Conservation (phyloP, 257 asterid species). For the Nemophila menziesii region DNA sequence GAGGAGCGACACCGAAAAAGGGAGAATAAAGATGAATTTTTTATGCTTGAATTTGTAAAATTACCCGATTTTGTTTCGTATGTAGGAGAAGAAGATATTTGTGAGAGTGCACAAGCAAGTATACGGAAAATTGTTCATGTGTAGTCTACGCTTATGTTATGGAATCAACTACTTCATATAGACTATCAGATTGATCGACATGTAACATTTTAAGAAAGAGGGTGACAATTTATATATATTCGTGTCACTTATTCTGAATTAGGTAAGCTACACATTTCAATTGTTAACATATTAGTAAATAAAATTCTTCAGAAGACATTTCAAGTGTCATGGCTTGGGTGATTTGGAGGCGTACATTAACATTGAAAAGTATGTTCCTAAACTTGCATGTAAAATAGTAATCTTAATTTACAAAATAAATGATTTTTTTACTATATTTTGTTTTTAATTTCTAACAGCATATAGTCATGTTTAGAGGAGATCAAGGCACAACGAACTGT, state of each 20-base stretch:
- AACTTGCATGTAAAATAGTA: no score
- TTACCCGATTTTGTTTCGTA: slow-evolving; percentile 29
- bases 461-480: no score
- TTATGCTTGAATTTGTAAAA: slow-evolving; percentile 25
- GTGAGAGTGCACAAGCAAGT: slow-evolving; percentile 25
- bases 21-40: slow-evolving; percentile 33
- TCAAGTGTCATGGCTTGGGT: no score
- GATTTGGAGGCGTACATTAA: no score
- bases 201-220: slow-evolving; percentile 21
- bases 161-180: slow-evolving; percentile 25
- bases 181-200: slow-evolving; percentile 23
- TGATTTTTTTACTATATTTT: no score
- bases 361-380: no score
- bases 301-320: no score
- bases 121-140: slow-evolving; percentile 22
- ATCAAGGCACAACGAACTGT: no score
- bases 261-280: slow-evolving; percentile 45
- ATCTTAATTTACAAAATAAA: no score
- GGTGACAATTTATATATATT: slow-evolving; percentile 34
- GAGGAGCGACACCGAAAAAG: slow-evolving; percentile 3
- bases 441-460: no score
- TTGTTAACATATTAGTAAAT: slow-evolving; percentile 19
- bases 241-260: slow-evolving; percentile 40
- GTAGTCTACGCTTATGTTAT: slow-evolving; percentile 16
- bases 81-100: slow-evolving; percentile 12